Evolutionary conservation across 2,329 filamentous ascomycete species (phyloP), one percentile per base, ranked within the genome.

Genomic region (Ophiostoma montium): DNA sequence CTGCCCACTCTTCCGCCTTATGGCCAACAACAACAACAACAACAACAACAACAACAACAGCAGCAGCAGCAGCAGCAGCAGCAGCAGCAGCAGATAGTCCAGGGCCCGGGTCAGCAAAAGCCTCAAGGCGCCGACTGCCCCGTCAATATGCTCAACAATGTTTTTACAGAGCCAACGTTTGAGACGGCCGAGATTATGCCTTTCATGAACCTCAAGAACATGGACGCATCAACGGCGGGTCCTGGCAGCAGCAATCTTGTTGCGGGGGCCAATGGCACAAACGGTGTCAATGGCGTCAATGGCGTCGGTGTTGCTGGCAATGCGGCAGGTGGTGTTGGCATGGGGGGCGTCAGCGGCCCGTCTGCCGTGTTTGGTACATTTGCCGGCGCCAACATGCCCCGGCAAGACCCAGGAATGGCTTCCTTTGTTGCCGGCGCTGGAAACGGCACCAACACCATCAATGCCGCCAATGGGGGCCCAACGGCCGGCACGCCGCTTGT

Each of bases 161-260:
- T 66, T 19, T 67, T 71, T 60, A 51, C 62, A 1, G 60, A 65
- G 45, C 61, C 64, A 1, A 63, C 60, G 3, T 62, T 67, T 35
- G 59, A 56, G 47, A 58, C 67, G 10, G 54, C 61, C 0, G 63
- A 66, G 16, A 54, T 70, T 15, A 68, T 57, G 54, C 58, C 56
- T 1, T 52, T 62, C 7, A 46, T 55, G 3, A 50, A 53, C 2
- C 32, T 56, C 16, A 51, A 56, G n/a, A 35, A 51, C n/a, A 44
- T 50, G n/a, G 21, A 38, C 32, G 19, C 42, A 13, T 21, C 31
- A 21, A 33, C 47, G 13, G 19, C 11, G 1, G 30, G 30, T 13
- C 6, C 42, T n/a, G 42, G 30, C 11, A 44, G 42, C 30, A 33
- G 27, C 42, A 32, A 19, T 18, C 15, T 44, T 23, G 7, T 44